phyloP scores from a whole-genome alignment of 495 filamentous ascomycete genomes.

The Neurospora sp. region DNA sequence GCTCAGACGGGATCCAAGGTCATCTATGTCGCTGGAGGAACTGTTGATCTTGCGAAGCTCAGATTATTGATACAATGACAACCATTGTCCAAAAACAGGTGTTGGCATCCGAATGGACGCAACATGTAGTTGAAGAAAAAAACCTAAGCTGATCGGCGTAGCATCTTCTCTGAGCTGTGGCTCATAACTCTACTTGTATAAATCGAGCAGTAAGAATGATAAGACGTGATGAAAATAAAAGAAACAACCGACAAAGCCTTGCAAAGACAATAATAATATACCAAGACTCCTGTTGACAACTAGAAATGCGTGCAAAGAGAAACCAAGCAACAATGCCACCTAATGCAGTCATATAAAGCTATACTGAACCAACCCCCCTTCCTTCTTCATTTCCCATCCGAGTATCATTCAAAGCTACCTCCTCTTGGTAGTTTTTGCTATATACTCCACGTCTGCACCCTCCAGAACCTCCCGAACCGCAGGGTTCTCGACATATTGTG shows the following conservation, averaged over 20 bases:
- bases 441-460: constrained; percentile 22
- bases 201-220: not conserved
- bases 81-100: too few species aligned
- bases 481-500: constrained; percentile 73
- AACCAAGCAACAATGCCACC: not conserved
- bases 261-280: not conserved
- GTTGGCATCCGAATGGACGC: too few species aligned
- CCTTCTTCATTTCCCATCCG: too few species aligned
- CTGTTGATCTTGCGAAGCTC: too few species aligned
- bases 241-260: not conserved
- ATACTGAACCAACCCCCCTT: too few species aligned
- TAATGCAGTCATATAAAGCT: not conserved
- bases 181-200: not conserved
- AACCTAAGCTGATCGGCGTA: too few species aligned
- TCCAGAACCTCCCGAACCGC: constrained; percentile 63
- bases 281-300: not conserved
- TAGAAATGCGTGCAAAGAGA: not conserved
- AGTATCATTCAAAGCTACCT: not conserved
- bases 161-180: not conserved
- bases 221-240: not conserved
- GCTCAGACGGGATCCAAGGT: too few species aligned
- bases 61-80: too few species aligned
- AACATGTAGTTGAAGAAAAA: too few species aligned
- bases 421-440: not conserved
- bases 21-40: too few species aligned